Evolutionary conservation across 164 flowering plant genomes (phyloP).

Genomic region (Nymphaea thermarum): DNA sequence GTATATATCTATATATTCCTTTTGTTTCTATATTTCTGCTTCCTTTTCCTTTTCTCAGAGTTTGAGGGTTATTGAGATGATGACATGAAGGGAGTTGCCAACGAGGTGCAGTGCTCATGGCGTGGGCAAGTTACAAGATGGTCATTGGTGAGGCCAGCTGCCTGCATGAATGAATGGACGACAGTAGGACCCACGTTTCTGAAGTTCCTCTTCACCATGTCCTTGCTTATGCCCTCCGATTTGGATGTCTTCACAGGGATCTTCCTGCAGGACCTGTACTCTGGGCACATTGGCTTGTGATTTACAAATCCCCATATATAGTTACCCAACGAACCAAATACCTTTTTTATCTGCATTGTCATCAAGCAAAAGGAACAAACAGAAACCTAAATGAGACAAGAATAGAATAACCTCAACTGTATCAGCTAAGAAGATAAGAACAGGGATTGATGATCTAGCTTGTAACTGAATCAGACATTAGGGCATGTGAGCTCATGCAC

Average conservation of each 20-base stretch:
- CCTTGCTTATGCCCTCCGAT: conserved; percentile 89
- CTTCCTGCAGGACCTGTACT: conserved; percentile 58
- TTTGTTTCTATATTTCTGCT: neutral
- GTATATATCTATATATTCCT: too few species aligned
- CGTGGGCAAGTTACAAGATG: conserved; percentile 64
- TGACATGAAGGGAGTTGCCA: conserved; percentile 16
- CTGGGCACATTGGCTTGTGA: conserved; percentile 61
- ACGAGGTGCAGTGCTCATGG: conserved; percentile 41
- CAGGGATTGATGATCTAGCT: too few species aligned
- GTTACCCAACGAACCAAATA: conserved; percentile 54
- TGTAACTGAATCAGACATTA: neutral
- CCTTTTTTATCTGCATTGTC: conserved; percentile 40
- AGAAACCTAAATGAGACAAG: too few species aligned
- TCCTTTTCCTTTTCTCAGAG: neutral
- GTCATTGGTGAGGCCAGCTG: conserved; percentile 87
- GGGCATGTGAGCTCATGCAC: neutral
- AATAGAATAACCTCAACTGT: too few species aligned
- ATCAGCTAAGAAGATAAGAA: too few species aligned
- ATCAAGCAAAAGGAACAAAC: too few species aligned
- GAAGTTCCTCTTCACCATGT: conserved; percentile 85
- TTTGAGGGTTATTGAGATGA: conserved; percentile 14
- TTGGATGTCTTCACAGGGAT: conserved; percentile 93
- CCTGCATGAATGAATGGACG: conserved; percentile 92
- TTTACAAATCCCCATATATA: conserved; percentile 88
- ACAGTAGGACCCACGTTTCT: conserved; percentile 80